Base-by-base conservation (phyloP, 2,329 filamentous ascomycete genomes). In the Penicillium italicum region DNA sequence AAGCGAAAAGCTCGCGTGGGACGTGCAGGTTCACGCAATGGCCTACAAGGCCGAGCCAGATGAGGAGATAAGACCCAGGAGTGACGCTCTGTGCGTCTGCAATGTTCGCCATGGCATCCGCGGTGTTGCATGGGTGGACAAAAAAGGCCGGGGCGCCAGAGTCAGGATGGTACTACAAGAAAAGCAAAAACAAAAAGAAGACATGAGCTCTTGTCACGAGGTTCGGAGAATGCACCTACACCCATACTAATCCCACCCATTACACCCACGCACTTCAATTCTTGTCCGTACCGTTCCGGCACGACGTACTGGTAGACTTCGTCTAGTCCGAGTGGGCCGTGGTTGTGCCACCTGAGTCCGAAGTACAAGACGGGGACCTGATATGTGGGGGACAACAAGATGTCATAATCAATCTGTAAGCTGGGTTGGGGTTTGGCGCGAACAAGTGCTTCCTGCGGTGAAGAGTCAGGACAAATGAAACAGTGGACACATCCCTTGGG, bases 1-100 rank as follows among this genome's bases (percentile, higher is more conserved):
- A 62, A 58, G 60, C 61, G 58, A 76, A 72, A 50, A 93, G 82
- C 69, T 87, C 84, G 67, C 83, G 82, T 55, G 90, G 90, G 60
- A 95, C 78, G 80, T 85, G 85, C 62, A 97, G 79, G 55, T 90
- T 89, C 38, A 96, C 88, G 63, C 85, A 87, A 49, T 84, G 84
- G 56, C 92, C 93, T 42, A 96, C 84, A 55, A 96, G 77, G n/a
- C 92, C 92, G 59, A 97, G 80, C 92, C 93, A 97, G 53, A 91
- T 77, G 75, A 91, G 83, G 68, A 97, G 80, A 77, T 97, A 97
- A 65, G 86, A 80, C 66, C 86, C 71, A 6, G 78, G 72, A 18
- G 65, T 74, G 42, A 78, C 61, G n/a, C 66, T 59, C 54, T 63
- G 64, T 47, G 66, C 65, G 14, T 72, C 67, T 64, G 82, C 76